Evolutionary conservation across 2,329 filamentous ascomycete genomes (phyloP), one percentile per base, ranked within the genome.

Genomic region (Neopestalotiopsis rosae): DNA sequence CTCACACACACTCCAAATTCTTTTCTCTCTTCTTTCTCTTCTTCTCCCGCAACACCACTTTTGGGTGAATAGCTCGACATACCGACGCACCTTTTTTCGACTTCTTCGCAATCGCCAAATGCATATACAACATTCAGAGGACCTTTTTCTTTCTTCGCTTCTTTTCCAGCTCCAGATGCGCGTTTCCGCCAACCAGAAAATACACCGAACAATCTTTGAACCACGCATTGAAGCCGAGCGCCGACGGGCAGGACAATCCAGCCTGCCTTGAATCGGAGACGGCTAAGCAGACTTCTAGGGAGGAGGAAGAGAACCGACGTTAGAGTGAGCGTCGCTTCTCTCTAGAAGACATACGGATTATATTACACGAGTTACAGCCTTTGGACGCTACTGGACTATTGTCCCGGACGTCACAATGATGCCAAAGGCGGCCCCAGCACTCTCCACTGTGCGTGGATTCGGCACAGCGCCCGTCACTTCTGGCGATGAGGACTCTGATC

Each of bases 121-220:
- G 87, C 86, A 87, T 88, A 85, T 82, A 82, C 81, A 84, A 82
- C 81, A 80, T 76, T 78, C 81, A 72, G 77, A 75, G 75, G 77
- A 82, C 79, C 75, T 78, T 71, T 78, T 76, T 71, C 80, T 79
- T 71, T 81, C 83, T 74, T 80, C 84, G 74, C 84, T 83, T 75
- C 85, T 85, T 76, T 86, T 86, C 80, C 83, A 82, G 77, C 83
- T 82, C 85, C 87, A 88, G 85, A 89, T 89, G 87, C 86, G 85
- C 80, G 77, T 83, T 77, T 81, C 83, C 74, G 84, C 81, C 81
- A 81, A 82, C 79, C 82, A 85, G 78, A 81, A 83, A 78, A 80
- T 82, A 71, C 81, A 84, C 74, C 82, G 82, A 78, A 81, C 83
- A 77, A 81, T 86, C 74, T 84, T 82, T 74, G 82, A 86, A 78